phyloP scores from a whole-genome alignment of 257 asterid genomes.

The Solanum gracilifrons region DNA sequence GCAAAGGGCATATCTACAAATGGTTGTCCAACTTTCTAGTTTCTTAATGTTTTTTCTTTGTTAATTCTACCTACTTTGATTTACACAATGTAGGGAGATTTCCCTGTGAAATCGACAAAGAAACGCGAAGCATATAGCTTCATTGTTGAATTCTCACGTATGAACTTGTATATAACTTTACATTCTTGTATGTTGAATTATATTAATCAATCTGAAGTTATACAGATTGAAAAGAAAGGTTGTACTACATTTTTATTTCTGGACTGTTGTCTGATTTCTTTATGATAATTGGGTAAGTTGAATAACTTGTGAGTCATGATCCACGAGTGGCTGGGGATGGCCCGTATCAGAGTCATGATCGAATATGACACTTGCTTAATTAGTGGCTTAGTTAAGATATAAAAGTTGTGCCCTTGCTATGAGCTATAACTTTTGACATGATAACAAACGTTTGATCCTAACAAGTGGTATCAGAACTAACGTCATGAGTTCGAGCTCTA shows the following conservation, averaged over 20 bases:
- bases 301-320: neutral
- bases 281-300: neutral
- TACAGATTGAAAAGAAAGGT: neutral
- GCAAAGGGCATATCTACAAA: slow-evolving; percentile 47
- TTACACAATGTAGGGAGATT: neutral
- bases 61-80: neutral
- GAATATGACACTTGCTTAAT: neutral
- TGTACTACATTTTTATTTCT: neutral
- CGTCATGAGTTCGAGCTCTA: neutral
- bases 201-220: neutral
- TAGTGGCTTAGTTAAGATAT: neutral
- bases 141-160: neutral
- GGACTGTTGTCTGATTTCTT: neutral
- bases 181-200: neutral
- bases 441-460: neutral
- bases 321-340: neutral
- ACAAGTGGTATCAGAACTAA: neutral
- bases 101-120: neutral
- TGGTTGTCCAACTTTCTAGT: slow-evolving; percentile 37
- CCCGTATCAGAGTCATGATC: neutral
- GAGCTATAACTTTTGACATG: neutral
- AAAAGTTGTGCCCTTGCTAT: neutral
- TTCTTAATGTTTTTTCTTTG: neutral
- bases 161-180: neutral
- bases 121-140: neutral